A percentile compares a stretch with the other conserved stretches of the same genome.
Conservation (phyloP, 192 early-diverging fungal species). For the Backusella psychrophila region DNA sequence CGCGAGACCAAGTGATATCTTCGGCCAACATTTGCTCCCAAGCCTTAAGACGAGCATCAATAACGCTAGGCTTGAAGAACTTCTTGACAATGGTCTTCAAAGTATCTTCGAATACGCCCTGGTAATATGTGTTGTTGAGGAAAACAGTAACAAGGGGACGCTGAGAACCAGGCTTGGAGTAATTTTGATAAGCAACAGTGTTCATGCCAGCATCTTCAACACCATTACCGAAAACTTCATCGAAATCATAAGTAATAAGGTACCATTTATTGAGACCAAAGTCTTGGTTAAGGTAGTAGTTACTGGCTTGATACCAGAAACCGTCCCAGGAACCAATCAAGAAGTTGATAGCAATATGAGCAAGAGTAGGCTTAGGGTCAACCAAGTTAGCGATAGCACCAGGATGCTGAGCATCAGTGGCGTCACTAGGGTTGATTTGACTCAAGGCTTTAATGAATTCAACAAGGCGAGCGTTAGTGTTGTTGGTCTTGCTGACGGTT, state of each 20-base stretch:
- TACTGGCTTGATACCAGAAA: constrained; percentile 40
- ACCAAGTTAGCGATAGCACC: constrained; percentile 18
- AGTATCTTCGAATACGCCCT: constrained; percentile 34
- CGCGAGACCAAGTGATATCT: constrained; percentile 42
- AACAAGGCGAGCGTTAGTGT: constrained; percentile 15
- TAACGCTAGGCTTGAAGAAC: constrained; percentile 40
- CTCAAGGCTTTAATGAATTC: constrained; percentile 6
- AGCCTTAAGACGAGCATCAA: constrained; percentile 33
- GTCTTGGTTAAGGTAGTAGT: constrained; percentile 44
- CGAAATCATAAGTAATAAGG: constrained; percentile 43
- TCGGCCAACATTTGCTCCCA: constrained; percentile 40
- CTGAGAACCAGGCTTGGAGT: constrained; percentile 24
- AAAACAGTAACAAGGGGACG: constrained; percentile 36
- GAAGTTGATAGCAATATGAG: constrained; percentile 38
- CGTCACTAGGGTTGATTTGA: constrained; percentile 11
- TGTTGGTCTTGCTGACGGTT: not conserved
- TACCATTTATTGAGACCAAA: constrained; percentile 36
- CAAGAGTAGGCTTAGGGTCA: constrained; percentile 21
- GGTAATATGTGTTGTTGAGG: constrained; percentile 33
- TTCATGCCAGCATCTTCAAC: constrained; percentile 25
- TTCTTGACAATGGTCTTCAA: constrained; percentile 38
- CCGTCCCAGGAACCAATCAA: constrained; percentile 41
- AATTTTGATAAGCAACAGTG: constrained; percentile 33
- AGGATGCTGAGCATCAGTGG: constrained; percentile 19
- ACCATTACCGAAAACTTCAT: constrained; percentile 40